Base-by-base conservation (phyloP, 1,284 basidiomycete genomes). In the Naganishia albida region DNA sequence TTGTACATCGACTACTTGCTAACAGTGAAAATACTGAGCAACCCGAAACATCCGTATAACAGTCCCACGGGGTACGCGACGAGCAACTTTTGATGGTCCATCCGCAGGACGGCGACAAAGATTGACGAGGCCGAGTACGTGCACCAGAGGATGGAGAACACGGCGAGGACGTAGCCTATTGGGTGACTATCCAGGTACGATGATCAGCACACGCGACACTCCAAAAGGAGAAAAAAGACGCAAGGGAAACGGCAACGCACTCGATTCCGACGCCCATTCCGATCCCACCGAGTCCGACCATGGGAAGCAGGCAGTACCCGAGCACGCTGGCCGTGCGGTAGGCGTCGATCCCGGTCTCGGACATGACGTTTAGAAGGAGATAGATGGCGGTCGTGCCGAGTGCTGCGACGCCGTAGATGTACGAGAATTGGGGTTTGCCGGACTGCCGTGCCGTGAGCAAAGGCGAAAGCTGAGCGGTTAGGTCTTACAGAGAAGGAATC, bases 401-500 rank as follows among this genome's bases (percentile, higher is more conserved):
- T 15, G 98, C 85, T 54, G 91, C 95, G 68, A 99, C 91, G 56
- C 96, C 96, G 78, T 99, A 99, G 70, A 99, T 98, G 80, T 98
- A 98, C 34, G 92, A 93, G 79, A 99, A 99, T 77, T 98, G 96
- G 8, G 93, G 91, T 82, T 97, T 98, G 68, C 96, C 96, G 16
- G 93, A 93, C 93, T 98, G 76, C n/a, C n/a, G n/a, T n/a, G n/a
- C n/a, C n/a, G n/a, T n/a, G n/a, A n/a, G n/a, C 10, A 15, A 51
- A 7, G 4, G 16, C 7, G n/a, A 13, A n/a, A 38, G 23, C 38
- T n/a, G 34, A n/a, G 12, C 20, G 7, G n/a, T 54, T 18, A 64
- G n/a, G n/a, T n/a, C n/a, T n/a, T n/a, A n/a, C n/a, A n/a, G n/a
- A n/a, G n/a, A n/a, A n/a, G n/a, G n/a, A n/a, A n/a, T n/a, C 7